phyloP scores from a whole-genome alignment of 139 green algal genomes.

The Dunaliella sp. region DNA sequence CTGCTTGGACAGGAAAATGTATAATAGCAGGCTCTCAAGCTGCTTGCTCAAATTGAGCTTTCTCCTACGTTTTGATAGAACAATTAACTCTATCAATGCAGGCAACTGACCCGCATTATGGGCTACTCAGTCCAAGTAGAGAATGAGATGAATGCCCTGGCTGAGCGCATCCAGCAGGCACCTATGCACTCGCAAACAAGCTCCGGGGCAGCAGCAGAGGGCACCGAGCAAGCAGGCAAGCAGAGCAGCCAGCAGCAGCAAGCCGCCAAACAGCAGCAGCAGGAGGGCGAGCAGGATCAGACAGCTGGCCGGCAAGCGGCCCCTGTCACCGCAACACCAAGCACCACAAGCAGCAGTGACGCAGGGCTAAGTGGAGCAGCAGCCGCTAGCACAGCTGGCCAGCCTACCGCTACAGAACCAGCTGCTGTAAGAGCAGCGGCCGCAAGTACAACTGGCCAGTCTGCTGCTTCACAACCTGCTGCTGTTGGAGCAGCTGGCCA shows the following conservation, averaged over 20 bases:
- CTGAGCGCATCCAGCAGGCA: neutral
- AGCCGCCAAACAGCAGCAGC: neutral
- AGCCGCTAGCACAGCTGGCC: neutral
- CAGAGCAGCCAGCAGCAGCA: neutral
- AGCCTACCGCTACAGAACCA: neutral
- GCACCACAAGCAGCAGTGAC: neutral
- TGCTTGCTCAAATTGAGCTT: too few relatives aligned
- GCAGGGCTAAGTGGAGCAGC: neutral
- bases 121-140: neutral
- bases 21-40: too few relatives aligned
- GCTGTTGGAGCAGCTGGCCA: too few relatives aligned
- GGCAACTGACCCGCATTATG: neutral
- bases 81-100: too few relatives aligned
- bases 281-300: neutral
- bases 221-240: neutral
- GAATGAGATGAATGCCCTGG: conserved; percentile 8
- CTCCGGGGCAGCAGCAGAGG: neutral
- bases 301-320: neutral
- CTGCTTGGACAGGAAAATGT: too few relatives aligned
- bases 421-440: neutral
- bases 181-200: neutral
- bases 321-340: neutral
- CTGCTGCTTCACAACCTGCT: neutral
- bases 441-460: neutral
- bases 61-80: too few relatives aligned